These are phyloP conservation scores for Dimocarpus longan DNA, from an alignment of 345 rosid species.

Conservation along the genomic window DNA sequence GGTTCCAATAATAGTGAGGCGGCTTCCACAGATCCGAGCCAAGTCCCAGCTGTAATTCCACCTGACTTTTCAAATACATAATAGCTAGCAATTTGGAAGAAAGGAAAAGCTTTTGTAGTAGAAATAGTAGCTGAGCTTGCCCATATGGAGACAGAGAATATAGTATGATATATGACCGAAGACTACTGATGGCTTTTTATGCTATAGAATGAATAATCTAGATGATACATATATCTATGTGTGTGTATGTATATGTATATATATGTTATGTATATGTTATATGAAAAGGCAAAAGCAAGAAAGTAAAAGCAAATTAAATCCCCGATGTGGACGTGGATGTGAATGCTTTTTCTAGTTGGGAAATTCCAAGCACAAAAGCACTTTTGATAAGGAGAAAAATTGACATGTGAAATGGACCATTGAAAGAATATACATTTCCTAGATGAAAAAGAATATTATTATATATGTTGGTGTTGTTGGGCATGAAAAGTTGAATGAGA, in stretches of 20 bases:
- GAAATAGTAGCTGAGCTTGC: too few species aligned
- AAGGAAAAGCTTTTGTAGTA: too few species aligned
- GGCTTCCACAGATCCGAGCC: background rate
- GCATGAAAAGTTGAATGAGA: background rate
- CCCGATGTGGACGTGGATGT: background rate
- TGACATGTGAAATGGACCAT: background rate
- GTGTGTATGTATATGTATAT: too few species aligned
- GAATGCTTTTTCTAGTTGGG: background rate
- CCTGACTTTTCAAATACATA: background rate
- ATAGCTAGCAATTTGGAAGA: too few species aligned
- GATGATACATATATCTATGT: background rate
- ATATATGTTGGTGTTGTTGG: background rate
- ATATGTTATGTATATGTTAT: too few species aligned
- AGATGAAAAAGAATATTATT: too few species aligned
- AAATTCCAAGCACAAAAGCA: background rate
- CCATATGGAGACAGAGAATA: background rate
- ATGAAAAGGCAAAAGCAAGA: too few species aligned
- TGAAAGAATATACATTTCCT: background rate
- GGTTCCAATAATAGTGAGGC: background rate
- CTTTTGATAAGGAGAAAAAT: background rate
- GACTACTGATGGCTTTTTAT: background rate
- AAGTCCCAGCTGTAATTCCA: background rate
- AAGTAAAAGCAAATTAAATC: background rate
- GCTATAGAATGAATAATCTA: background rate
- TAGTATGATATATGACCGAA: background rate